Evolutionary conservation across 2,329 filamentous ascomycete species (phyloP), one percentile per base, ranked within the genome.

Genomic region (Lasiodiplodia citricola): DNA sequence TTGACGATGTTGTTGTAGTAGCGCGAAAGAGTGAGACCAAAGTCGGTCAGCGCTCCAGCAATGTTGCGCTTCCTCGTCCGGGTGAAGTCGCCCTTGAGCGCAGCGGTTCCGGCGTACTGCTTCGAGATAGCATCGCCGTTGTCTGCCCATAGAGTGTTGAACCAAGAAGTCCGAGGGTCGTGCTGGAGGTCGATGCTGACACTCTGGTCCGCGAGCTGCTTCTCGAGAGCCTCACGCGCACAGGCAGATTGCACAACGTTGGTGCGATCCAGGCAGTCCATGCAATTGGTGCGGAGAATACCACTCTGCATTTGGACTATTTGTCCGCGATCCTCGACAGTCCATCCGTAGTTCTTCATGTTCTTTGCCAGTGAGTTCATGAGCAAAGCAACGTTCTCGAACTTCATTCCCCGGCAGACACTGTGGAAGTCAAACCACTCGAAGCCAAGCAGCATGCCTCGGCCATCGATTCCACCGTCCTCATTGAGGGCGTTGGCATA

Each of bases 341-440:
- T 93, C 81, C 92, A 94, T 0, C 92, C 90, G 56, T 91, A 88
- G 4, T 85, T 83, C 54, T 91, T 88, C 13, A 97, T 83, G n/a
- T 87, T 89, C 4, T 85, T 81, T 35, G 87, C 87, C 4, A 98
- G 80, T 0, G 84, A 89, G 57, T 93, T 87, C 65, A 99, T 85
- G 1, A 99, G 86, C 35, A 91, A 84, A 68, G 90, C 91, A 14
- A 98, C 94, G 69, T 98, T 98, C 76, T 98, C 95, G 75, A 98
- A 99, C 73, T 93, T 96, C 95, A 99, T 97, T 0, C 96, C 96
- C 18, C 93, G 91, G 76, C 96, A 98, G 35, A 92, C 92, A 21
- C 89, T 86, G 78, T 98, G 96, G 75, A 99, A 99, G 76, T 99
- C 96, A 74, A 98, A 99, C 96, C 96, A 99, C 76, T 97, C 93